Base-by-base conservation (phyloP, 1,284 basidiomycete species). In the Cutaneotrichosporon mucoides region DNA sequence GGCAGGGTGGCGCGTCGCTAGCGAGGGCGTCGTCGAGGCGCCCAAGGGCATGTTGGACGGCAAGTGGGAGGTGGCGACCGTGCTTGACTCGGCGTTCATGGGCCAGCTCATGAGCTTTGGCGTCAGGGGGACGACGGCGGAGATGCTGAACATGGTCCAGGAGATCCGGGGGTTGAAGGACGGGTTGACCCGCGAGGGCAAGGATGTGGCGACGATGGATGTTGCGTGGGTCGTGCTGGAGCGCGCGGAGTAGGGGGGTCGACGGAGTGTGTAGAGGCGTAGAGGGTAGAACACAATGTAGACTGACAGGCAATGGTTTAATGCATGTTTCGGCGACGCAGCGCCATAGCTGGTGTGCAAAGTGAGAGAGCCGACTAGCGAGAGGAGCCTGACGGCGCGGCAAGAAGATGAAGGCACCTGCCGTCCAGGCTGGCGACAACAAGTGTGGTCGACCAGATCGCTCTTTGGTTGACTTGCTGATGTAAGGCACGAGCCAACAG, bases 41-140 rank as follows among this genome's bases (percentile, higher is more conserved):
- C 35, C 42, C 1, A 37, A 47, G 11, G 53, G 41, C 8, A 41
- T 59, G 47, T 16, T 40, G 15, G 57, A 59, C 42, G 57, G 52
- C 36, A 24, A 50, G 42, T 50, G 47, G 47, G 57, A 53, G 46
- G 44, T 46, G 3, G 34, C 6, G 36, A 6, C 33, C 5, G 44
- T 54, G 9, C 15, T 49, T 2, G 38, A 16, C 11, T 15, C 34
- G 3, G 46, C 33, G 16, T 55, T 55, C 33, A 16, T 41, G 13
- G 42, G 16, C 3, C 42, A 24, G 10, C 36, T 55, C 13, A n/a
- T 55, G 37, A 9, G 36, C 13, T 34, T 41, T 15, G 13, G 24
- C 37, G 44, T 35, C 9, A 13, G 36, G 9, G 36, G 33, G 10
- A 42, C 44, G 5, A 55, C 53, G 43, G 36, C 41, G 13, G 44